These are phyloP conservation scores for Epichloe brachyelytri DNA, from an alignment of 2,329 filamentous ascomycete genomes.

Conservation along the genomic window DNA sequence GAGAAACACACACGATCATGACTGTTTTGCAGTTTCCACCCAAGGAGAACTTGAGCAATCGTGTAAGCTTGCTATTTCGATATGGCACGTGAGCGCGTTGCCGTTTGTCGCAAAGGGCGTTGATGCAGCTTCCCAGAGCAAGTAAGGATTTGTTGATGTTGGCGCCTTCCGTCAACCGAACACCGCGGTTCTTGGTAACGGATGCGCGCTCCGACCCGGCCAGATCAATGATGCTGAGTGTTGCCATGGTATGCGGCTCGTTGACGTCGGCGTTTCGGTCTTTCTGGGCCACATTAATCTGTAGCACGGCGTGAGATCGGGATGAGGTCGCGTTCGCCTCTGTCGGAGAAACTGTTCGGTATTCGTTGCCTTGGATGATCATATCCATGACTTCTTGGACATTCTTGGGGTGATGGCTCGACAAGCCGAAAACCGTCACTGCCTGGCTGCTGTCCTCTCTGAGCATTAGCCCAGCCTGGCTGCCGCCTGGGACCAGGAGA, in stretches of 20 bases:
- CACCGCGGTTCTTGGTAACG: slow-evolving; percentile 90
- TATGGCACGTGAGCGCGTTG: slow-evolving; percentile 94
- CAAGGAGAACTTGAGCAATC: slow-evolving; percentile 89
- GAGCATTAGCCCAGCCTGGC: slow-evolving; percentile 76
- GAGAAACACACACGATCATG: slow-evolving; percentile 98
- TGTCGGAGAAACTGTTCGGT: slow-evolving; percentile 89
- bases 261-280: slow-evolving; percentile 85
- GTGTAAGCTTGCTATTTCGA: slow-evolving; percentile 92
- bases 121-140: slow-evolving; percentile 92
- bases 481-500: slow-evolving; percentile 71
- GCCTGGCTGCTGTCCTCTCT: slow-evolving; percentile 89
- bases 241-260: slow-evolving; percentile 96
- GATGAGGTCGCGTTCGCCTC: slow-evolving; percentile 97
- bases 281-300: slow-evolving; percentile 92
- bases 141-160: slow-evolving; percentile 99
- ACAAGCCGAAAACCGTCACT: slow-evolving; percentile 81
- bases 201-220: slow-evolving; percentile 93
- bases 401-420: slow-evolving; percentile 79
- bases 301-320: slow-evolving; percentile 88
- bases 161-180: slow-evolving; percentile 80
- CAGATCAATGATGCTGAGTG: slow-evolving; percentile 93
- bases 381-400: slow-evolving; percentile 99
- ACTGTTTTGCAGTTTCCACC: slow-evolving; percentile 98
- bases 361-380: slow-evolving; percentile 89
- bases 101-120: slow-evolving; percentile 84